Percentiles rank a stretch among this genome's conserved stretches.
Evolutionary conservation across 208 protist genomes (phyloP).

Genomic region (Trypanosoma cruzi): DNA sequence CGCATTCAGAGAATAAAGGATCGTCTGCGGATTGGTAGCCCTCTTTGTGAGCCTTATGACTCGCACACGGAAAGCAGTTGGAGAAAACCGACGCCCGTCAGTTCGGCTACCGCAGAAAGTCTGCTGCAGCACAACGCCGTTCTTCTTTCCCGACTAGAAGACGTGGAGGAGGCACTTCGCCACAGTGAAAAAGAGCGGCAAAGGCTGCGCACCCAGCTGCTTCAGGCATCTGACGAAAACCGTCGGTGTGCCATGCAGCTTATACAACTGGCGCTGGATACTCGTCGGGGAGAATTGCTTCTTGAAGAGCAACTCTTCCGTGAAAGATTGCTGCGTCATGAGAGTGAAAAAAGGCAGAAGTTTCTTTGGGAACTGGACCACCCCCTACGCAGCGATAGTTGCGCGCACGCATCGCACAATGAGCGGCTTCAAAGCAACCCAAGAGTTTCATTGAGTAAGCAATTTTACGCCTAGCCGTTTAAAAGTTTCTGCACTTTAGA

Average conservation of each 20-base stretch:
- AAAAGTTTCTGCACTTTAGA: too few species aligned
- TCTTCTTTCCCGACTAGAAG: neutral
- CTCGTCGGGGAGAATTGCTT: constrained; percentile 2
- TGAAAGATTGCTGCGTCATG: constrained; percentile 1
- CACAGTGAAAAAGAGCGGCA: neutral
- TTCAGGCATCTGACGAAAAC: constrained; percentile 12
- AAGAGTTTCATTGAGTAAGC: neutral
- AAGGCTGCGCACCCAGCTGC: neutral
- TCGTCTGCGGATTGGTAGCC: neutral
- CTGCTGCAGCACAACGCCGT: constrained; percentile 5
- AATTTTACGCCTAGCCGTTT: neutral
- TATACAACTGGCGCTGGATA: neutral
- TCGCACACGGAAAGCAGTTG: neutral
- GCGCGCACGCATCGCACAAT: neutral
- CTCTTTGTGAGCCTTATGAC: neutral
- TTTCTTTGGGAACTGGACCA: neutral
- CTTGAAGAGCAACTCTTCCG: constrained; percentile 12
- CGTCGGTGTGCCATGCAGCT: neutral
- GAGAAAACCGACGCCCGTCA: neutral
- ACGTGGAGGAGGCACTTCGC: neutral
- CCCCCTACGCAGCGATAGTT: neutral
- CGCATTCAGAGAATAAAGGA: constrained; percentile 14
- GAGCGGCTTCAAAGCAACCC: neutral
- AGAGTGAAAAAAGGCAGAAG: neutral
- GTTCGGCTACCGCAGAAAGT: neutral